Conservation (phyloP, 2,329 filamentous ascomycete species). For the Calonectria pteridis region DNA sequence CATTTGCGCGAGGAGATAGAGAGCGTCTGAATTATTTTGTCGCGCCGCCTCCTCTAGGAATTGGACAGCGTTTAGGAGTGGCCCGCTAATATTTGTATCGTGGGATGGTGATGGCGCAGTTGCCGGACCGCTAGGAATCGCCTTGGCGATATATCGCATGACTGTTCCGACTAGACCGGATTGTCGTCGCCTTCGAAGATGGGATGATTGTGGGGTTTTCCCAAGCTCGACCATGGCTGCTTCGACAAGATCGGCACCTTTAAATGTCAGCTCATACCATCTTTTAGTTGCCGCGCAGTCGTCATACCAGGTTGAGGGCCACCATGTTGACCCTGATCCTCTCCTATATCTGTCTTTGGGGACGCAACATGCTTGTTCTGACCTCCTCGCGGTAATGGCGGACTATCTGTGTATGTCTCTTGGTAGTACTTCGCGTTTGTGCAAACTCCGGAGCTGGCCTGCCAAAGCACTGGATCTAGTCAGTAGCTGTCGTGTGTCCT, state of each 20-base stretch:
- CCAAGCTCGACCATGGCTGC: constrained; percentile 63
- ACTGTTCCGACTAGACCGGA: constrained; percentile 58
- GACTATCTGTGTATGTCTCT: constrained; percentile 46
- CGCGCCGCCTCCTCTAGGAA: constrained; percentile 66
- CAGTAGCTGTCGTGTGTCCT: constrained; percentile 42
- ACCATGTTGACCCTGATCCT: constrained; percentile 43
- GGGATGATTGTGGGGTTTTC: constrained; percentile 61
- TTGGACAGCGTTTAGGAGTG: constrained; percentile 63
- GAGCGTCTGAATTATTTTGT: constrained; percentile 80
- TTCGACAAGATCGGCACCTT: constrained; percentile 67
- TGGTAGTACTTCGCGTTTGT: constrained; percentile 56
- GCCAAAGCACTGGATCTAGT: constrained; percentile 59
- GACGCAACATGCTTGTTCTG: constrained; percentile 50
- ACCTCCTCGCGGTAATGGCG: constrained; percentile 39
- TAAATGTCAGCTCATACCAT: constrained; percentile 28
- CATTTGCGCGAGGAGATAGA: constrained; percentile 91
- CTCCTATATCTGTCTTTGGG: constrained; percentile 47
- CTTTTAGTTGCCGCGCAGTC: neutral
- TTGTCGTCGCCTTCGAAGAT: constrained; percentile 59
- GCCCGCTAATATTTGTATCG: constrained; percentile 53
- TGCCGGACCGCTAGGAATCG: constrained; percentile 63
- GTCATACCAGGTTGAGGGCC: constrained; percentile 55
- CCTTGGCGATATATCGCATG: constrained; percentile 60
- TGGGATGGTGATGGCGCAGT: constrained; percentile 58
- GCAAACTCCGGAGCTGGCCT: constrained; percentile 54